Evolutionary conservation across 257 asterid species (phyloP).

Genomic region (Forsythia suspensa): DNA sequence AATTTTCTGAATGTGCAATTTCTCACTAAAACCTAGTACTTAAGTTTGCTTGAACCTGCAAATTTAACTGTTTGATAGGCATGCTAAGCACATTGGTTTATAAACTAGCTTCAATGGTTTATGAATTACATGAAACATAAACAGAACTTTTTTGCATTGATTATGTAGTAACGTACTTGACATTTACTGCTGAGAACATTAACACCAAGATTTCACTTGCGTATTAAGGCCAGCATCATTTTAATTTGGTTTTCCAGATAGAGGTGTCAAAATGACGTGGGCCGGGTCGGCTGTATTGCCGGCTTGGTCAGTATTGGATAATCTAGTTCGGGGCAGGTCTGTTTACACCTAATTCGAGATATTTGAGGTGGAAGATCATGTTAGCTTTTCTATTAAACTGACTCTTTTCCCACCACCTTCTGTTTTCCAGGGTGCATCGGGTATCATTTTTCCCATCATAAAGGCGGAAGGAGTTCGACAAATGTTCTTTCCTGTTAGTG

Average conservation of each 20-base stretch:
- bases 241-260: no score
- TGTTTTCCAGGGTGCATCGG: conserved; percentile 37
- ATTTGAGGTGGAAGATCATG: neutral
- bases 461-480: conserved; percentile 49
- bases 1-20: neutral
- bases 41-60: neutral
- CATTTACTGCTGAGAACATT: no score
- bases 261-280: no score
- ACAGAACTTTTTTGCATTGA: neutral
- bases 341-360: neutral
- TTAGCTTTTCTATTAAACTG: neutral
- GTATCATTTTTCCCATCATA: conserved; percentile 45
- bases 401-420: neutral
- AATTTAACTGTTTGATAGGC: neutral
- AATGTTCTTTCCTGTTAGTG: conserved; percentile 49
- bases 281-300: no score
- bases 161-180: neutral
- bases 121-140: neutral
- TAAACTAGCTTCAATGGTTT: neutral
- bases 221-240: no score
- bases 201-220: neutral
- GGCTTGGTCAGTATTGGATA: no score
- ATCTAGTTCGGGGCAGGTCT: no score
- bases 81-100: neutral
- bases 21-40: neutral